Conservation (phyloP, 2,329 filamentous ascomycete species). For the Ophiosphaerella narmari region DNA sequence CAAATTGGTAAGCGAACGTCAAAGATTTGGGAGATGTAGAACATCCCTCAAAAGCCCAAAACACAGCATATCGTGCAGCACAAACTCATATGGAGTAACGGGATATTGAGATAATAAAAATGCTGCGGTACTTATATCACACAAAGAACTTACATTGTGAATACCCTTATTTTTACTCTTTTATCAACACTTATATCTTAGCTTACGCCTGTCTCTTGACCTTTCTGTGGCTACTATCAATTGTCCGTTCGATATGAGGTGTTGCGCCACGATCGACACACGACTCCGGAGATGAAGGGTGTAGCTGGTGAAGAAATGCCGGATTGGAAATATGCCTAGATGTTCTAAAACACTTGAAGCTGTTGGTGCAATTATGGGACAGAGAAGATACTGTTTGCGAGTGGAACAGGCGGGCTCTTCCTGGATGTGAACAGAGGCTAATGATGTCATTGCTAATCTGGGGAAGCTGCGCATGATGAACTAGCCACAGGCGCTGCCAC, state of each 20-base stretch:
- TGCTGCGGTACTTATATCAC: too few relatives aligned
- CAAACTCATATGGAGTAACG: constrained; percentile 13
- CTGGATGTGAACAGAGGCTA: constrained; percentile 9
- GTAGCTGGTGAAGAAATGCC: constrained; percentile 3
- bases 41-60: too few relatives aligned
- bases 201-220: constrained; percentile 7
- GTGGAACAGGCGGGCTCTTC: constrained; percentile 17
- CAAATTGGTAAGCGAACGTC: constrained; percentile 30
- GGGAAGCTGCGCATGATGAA: constrained; percentile 19
- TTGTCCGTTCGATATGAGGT: too few relatives aligned
- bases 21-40: constrained; percentile 12
- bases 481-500: too few relatives aligned
- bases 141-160: constrained; percentile 40
- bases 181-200: neutral
- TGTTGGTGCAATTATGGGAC: constrained; percentile 17
- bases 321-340: constrained; percentile 6
- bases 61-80: too few relatives aligned
- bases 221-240: constrained; percentile 12
- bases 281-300: neutral
- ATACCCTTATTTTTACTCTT: too few relatives aligned
- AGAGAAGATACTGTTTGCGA: constrained; percentile 23
- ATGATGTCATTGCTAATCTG: constrained; percentile 26
- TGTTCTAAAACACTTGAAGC: constrained; percentile 12
- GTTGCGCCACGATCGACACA: too few relatives aligned
- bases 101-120: neutral